Base-by-base conservation (phyloP, 116 monocot species). In the Papilionanthe hybrid region DNA sequence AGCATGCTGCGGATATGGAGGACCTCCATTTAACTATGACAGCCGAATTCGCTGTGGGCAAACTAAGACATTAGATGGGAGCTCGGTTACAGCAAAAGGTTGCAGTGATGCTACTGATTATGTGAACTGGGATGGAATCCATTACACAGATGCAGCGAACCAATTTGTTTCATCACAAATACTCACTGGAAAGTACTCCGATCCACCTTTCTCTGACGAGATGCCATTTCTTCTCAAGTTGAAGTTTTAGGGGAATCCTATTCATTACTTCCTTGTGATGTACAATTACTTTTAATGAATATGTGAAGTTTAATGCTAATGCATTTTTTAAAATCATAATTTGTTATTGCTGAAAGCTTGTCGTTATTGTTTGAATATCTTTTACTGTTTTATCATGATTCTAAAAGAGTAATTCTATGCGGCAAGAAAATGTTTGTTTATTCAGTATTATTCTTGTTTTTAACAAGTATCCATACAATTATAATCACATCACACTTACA, bases 131-230 rank as follows among this genome's bases (percentile, higher is more conserved):
- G 98, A 98, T 85, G 98, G 98, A 28, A 94, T 98, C 77, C 98
- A 98, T 77, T 93, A 94, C 76, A 92, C 98, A 20, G 98, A 98
- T 73, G 94, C 94, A 48, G 98, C 98, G 65, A 98, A 98, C 79
- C 81, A 79, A 77, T 83, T 90, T 85, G 85, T 94, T 73, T 79
- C 94, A 23, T 89, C 92, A 12, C 89, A 93, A 80, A 94, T 98
- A 75, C 94, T 98, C 49, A 93, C 94, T 10, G 93, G 98, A 75
- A 93, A 88, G 81, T 94, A 87, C 78, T 91, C 97, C 18, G 94
- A 97, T 67, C 97, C 94, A 10, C 94, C 91, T 7, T 94, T 97
- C 78, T 43, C 82, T 23, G 81, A 88, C 49, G 81, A 86, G 68
- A 94, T 94, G 94, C 94, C 97, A 23, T 92, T 97, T 32, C 86